Evolutionary conservation across 768 basidiomycete species (phyloP), one percentile per base, ranked within the genome.

Genomic region (Fibroporia radiculosa): DNA sequence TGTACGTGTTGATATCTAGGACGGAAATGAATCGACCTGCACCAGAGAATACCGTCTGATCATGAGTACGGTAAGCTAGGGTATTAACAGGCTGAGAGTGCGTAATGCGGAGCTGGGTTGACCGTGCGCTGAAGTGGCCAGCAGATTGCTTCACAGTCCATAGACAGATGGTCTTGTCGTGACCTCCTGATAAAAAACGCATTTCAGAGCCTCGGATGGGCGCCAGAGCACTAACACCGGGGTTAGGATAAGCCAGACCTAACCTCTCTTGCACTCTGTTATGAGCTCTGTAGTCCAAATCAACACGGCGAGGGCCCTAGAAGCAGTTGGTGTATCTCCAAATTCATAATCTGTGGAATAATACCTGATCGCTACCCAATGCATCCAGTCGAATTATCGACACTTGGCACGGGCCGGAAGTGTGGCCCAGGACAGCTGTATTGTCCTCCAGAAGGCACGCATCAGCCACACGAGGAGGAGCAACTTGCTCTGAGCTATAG

Each of bases 171-270:
- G 54, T 56, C 55, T 70, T 69, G 59, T 77, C 72, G 52, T 69
- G 62, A 23, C 71, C 73, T 42, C 73, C 74, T 27, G 73, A 68
- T 45, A 75, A 63, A 58, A 78, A 77, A 53, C 55, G 60, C 54
- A 62, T 47, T 46, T 28, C 36, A 4, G 25, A 18, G 13, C 55
- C 59, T 47, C 43, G 48, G 45, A 65, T 59, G 33, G 69, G 59
- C 46, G 70, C 65, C 50, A 77, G 67, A 57, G 70, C 67, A 43
- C 60, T 70, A 24, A 75, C 62, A 37, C 70, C 68, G 25, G 47
- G 56, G 38, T 56, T 57, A 1, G 47, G 55, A 31, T 44, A 44
- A 11, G 55, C 47, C 16, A 41, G 45, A 11, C 53, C 55, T 13
- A 40, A 22, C 6, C 69, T 60, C 46, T 61, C 58, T 40, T 55